These are phyloP conservation scores for Cladosporium colombiae DNA, from an alignment of 2,329 filamentous ascomycete genomes.

Conservation along the genomic window DNA sequence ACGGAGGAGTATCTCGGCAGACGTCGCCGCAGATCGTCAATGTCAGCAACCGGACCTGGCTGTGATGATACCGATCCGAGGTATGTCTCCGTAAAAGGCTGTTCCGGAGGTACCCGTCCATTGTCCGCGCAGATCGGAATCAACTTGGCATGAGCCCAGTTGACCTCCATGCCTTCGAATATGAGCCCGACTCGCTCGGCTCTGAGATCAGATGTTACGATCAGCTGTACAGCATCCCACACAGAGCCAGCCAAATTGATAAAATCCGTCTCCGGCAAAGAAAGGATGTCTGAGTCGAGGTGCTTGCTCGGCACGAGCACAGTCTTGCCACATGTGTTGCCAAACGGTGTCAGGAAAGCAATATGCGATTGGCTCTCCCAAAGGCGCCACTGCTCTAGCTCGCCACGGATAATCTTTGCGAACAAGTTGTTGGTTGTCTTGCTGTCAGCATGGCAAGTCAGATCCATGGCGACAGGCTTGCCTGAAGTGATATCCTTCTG, in stretches of 20 bases:
- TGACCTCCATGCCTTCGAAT: conserved; percentile 18
- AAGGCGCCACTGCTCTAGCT: conserved; percentile 12
- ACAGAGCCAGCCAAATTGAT: background rate
- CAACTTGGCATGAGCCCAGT: conserved; percentile 17
- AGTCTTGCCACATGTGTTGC: conserved; percentile 10
- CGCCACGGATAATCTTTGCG: conserved; percentile 13
- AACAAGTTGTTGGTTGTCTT: conserved; percentile 1
- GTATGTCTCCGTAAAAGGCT: conserved; percentile 12
- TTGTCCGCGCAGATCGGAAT: background rate
- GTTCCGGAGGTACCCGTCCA: background rate
- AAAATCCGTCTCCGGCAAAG: background rate
- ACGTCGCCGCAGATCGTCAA: conserved; percentile 21
- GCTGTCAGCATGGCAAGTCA: background rate
- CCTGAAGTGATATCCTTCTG: background rate
- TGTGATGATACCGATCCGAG: conserved; percentile 5
- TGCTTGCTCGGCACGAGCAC: conserved; percentile 13
- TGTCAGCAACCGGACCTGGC: conserved; percentile 3
- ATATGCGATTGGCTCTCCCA: conserved; percentile 4
- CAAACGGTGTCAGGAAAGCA: conserved; percentile 14
- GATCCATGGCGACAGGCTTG: background rate
- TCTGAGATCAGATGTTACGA: background rate
- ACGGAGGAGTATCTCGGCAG: conserved; percentile 19
- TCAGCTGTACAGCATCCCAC: conserved; percentile 7
- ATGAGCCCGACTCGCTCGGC: conserved; percentile 12
- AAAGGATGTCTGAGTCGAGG: conserved; percentile 5